Conservation (phyloP, 257 asterid species). For the Agastache rugosa region DNA sequence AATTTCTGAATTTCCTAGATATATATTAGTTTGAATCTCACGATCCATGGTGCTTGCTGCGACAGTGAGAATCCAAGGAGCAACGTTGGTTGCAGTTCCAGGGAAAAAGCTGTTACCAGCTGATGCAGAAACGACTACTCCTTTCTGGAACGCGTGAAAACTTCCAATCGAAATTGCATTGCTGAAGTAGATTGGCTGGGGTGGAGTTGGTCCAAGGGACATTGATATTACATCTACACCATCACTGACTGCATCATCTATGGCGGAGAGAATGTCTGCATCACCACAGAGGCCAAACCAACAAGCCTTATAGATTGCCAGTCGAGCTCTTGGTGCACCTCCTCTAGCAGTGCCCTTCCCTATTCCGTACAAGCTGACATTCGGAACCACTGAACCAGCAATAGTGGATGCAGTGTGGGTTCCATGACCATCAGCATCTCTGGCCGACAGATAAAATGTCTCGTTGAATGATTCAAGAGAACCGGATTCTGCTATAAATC, state of each 20-base stretch:
- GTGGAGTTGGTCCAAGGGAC: conserved; percentile 48
- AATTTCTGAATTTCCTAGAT: conserved; percentile 51
- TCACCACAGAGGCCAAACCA: conserved; percentile 50
- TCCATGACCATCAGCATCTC: conserved; percentile 59
- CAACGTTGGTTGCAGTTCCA: conserved; percentile 42
- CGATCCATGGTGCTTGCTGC: conserved; percentile 64
- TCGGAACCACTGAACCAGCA: conserved; percentile 49
- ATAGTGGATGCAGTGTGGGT: conserved; percentile 64
- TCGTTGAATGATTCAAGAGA: conserved; percentile 52
- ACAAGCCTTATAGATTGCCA: conserved; percentile 59
- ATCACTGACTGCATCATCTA: conserved; percentile 55
- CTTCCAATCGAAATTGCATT: conserved; percentile 48
- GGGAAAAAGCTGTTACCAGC: conserved; percentile 55
- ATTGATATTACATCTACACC: conserved; percentile 53
- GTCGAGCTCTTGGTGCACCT: conserved; percentile 55
- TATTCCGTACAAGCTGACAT: conserved; percentile 43
- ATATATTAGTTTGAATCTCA: conserved; percentile 45
- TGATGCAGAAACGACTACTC: conserved; percentile 51
- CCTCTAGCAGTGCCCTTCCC: conserved; percentile 55
- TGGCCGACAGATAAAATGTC: conserved; percentile 49
- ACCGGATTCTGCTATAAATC: conserved; percentile 45
- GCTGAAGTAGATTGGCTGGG: conserved; percentile 44
- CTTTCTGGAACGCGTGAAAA: conserved; percentile 54
- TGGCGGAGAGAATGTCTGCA: conserved; percentile 53
- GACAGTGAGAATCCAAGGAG: conserved; percentile 61